Evolutionary conservation across 2,329 filamentous ascomycete genomes (phyloP), one percentile per base, ranked within the genome.

Genomic region (Exophiala sp.): DNA sequence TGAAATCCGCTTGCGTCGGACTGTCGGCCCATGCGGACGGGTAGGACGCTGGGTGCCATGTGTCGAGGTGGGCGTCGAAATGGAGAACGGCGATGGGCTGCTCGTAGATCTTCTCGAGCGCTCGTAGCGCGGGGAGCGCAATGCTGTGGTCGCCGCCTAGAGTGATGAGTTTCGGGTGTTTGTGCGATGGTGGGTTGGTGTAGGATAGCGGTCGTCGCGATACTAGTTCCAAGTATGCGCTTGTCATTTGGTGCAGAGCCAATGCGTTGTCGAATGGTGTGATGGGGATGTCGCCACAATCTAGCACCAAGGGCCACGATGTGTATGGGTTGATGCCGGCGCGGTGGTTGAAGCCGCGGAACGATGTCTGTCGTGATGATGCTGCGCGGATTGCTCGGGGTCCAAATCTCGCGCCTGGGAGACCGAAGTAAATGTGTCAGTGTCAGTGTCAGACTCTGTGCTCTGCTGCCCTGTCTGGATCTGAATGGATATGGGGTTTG

Each of bases 281-380:
- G 58, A 94, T 76, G 22, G 90, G 88, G 48, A 95, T 88, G 65
- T 95, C 90, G 40, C 90, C 90, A 66, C 90, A 96, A 72, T 96
- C 90, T 43, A 91, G 73, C 52, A 95, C 80, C 32, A 73, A 81
- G 1, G 86, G 85, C 85, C 86, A 91, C 47, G 78, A 84, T 34
- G 74, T 73, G 70, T 93, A 95, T 0, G 90, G 88, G 67, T 95
- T 96, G 58, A 95, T 77, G 32, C 77, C 78, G 1, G 88, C 88
- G 18, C 88, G 82, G 1, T 85, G 80, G 68, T 95, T 95, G 77
- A 86, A 89, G 63, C 85, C 85, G 35, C 88, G 80, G 66, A 85
- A 87, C 2, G 82, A 78, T 11, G 85, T 88, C 69, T 95, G 89
- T 16, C 89, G 82, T 6, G 83, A 77, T 24, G 87, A 91, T 34